phyloP scores from a whole-genome alignment of 768 basidiomycete species.

The Chiua virens region DNA sequence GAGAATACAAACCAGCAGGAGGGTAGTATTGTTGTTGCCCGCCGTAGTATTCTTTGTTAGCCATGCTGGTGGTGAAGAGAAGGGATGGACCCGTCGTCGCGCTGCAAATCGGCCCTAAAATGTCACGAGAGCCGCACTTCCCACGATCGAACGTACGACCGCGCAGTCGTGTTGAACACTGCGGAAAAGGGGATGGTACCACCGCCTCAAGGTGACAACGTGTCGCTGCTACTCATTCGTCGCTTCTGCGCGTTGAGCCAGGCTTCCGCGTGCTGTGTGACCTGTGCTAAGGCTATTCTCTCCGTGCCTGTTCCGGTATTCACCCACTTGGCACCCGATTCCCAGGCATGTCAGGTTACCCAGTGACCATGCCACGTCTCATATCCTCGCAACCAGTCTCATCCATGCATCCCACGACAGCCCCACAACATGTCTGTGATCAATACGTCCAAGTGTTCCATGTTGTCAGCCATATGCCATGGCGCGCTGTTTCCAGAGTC shows the following conservation, averaged over 20 bases:
- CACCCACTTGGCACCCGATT: slow-evolving; percentile 10
- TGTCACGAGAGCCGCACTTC: slow-evolving; percentile 17
- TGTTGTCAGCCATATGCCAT: slow-evolving; percentile 11
- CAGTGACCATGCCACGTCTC: neutral
- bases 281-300: slow-evolving; percentile 5
- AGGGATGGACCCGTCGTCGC: slow-evolving; percentile 12
- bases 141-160: slow-evolving; percentile 14
- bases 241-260: neutral
- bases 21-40: slow-evolving; percentile 56
- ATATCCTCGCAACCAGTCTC: neutral
- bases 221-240: slow-evolving; percentile 1
- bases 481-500: slow-evolving; percentile 10
- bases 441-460: slow-evolving; percentile 12
- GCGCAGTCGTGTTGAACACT: neutral
- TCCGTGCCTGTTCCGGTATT: neutral
- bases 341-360: slow-evolving; percentile 17
- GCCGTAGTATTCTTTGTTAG: slow-evolving; percentile 73
- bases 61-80: slow-evolving; percentile 43
- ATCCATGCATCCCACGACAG: slow-evolving; percentile 1
- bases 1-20: slow-evolving; percentile 44
- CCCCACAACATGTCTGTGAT: slow-evolving; percentile 18
- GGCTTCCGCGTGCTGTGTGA: slow-evolving; percentile 6
- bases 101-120: slow-evolving; percentile 22
- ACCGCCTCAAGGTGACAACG: slow-evolving; percentile 23
- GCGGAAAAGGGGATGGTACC: neutral